phyloP scores from a whole-genome alignment of 2,329 filamentous ascomycete species.

The Pestalotiopsis fici region DNA sequence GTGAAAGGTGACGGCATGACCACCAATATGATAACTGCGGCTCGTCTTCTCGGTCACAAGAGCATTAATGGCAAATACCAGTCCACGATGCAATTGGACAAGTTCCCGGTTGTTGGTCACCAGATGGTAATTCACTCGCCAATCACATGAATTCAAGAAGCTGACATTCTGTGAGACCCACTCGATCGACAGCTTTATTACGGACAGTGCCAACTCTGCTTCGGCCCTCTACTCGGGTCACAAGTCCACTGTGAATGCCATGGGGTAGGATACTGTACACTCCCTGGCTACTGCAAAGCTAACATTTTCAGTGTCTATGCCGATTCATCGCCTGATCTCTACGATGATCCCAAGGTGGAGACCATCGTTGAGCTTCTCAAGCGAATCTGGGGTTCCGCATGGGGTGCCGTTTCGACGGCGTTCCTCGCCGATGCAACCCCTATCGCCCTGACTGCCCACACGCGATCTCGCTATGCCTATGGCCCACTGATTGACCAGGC shows the following conservation, averaged over 20 bases:
- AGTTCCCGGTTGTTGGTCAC: conserved; percentile 83
- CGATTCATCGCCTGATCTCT: conserved; percentile 71
- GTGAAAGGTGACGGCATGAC: conserved; percentile 59
- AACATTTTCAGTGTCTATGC: conserved; percentile 61
- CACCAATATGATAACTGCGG: conserved; percentile 79
- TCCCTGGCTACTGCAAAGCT: background rate
- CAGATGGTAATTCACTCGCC: conserved; percentile 59
- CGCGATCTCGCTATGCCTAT: conserved; percentile 68
- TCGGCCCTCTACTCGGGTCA: conserved; percentile 81
- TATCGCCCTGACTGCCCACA: conserved; percentile 73
- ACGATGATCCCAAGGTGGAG: conserved; percentile 86
- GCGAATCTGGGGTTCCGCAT: conserved; percentile 63
- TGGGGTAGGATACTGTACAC: conserved; percentile 51
- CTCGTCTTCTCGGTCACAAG: conserved; percentile 79
- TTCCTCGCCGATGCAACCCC: conserved; percentile 82
- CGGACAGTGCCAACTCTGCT: conserved; percentile 83
- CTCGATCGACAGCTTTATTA: conserved; percentile 83
- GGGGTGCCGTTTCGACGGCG: conserved; percentile 76
- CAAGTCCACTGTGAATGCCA: conserved; percentile 80
- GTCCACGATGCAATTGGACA: conserved; percentile 73
- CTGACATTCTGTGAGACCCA: conserved; percentile 57
- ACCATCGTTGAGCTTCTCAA: conserved; percentile 78
- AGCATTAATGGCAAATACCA: conserved; percentile 84
- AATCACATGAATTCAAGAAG: background rate
- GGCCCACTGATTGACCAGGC: conserved; percentile 75